Evolutionary conservation across 306 rosid genomes (phyloP).

Genomic region (Sicyos baderoa): DNA sequence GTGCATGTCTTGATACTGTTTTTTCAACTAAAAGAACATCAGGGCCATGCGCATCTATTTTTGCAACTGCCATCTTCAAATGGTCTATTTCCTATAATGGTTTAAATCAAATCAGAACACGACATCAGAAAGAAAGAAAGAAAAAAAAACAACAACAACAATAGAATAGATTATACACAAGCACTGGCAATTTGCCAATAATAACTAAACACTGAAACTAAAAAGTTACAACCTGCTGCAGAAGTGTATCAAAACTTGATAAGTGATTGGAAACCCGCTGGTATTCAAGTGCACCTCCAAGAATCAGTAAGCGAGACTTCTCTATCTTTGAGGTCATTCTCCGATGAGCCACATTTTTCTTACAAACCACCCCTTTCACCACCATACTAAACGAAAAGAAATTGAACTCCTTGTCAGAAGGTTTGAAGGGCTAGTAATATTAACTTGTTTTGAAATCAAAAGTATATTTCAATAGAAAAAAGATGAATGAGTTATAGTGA

Average conservation of each 20-base stretch:
- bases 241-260: slow-evolving; percentile 88
- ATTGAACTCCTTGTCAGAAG: slow-evolving; percentile 11
- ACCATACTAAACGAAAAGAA: slow-evolving; percentile 50
- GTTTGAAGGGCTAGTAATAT: slow-evolving; percentile 3
- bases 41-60: slow-evolving; percentile 73
- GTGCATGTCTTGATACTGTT: slow-evolving; percentile 92
- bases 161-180: background rate
- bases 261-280: slow-evolving; percentile 78
- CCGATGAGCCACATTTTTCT: slow-evolving; percentile 95
- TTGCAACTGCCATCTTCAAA: slow-evolving; percentile 97
- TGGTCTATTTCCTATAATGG: slow-evolving; percentile 81
- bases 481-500: background rate
- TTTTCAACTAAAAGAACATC: slow-evolving; percentile 90
- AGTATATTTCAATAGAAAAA: background rate
- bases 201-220: slow-evolving; percentile 3
- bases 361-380: slow-evolving; percentile 91
- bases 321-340: slow-evolving; percentile 80
- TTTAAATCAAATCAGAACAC: slow-evolving; percentile 3
- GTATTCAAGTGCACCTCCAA: slow-evolving; percentile 99
- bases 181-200: slow-evolving; percentile 8
- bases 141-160: too few species aligned
- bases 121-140: background rate
- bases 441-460: background rate
- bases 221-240: slow-evolving; percentile 82
- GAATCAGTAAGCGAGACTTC: slow-evolving; percentile 76